Evolutionary conservation across 805 yeast species (phyloP).

Genomic region (Wickerhamiella galacta): DNA sequence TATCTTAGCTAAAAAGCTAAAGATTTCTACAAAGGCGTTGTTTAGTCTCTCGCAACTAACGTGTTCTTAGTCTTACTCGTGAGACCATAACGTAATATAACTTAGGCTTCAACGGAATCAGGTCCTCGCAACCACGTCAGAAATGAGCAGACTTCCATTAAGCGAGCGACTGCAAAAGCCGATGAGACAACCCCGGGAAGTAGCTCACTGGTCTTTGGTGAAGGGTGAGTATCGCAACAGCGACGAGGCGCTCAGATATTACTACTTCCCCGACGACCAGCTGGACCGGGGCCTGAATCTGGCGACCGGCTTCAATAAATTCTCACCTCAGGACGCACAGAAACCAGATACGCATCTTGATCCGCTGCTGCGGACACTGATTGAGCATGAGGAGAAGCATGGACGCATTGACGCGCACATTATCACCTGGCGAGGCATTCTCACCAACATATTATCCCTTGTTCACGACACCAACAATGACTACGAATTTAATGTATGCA

Average conservation of each 20-base stretch:
- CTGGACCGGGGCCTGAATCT: constrained; percentile 45
- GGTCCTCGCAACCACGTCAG: not conserved
- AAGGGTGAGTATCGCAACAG: constrained; percentile 28
- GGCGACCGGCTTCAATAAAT: constrained; percentile 43
- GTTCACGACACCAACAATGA: constrained; percentile 44
- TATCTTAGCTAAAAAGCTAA: no score
- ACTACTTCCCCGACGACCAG: constrained; percentile 61
- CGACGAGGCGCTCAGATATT: constrained; percentile 46
- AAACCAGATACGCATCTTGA: constrained; percentile 31
- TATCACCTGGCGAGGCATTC: constrained; percentile 70
- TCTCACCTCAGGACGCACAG: constrained; percentile 35
- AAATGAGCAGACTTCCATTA: constrained; percentile 11
- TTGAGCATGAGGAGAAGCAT: constrained; percentile 34
- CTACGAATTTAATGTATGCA: constrained; percentile 43
- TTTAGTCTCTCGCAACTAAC: no score
- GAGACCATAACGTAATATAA: no score
- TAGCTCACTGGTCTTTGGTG: constrained; percentile 48
- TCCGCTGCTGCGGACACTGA: constrained; percentile 40
- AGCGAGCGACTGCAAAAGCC: constrained; percentile 29
- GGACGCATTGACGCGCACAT: constrained; percentile 41
- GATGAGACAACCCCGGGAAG: constrained; percentile 72
- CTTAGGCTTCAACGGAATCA: no score
- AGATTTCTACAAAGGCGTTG: no score
- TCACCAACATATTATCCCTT: constrained; percentile 54
- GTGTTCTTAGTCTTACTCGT: no score